Evolutionary conservation across 495 filamentous ascomycete genomes (phyloP).

Genomic region (Lasiosphaeris hirsuta): DNA sequence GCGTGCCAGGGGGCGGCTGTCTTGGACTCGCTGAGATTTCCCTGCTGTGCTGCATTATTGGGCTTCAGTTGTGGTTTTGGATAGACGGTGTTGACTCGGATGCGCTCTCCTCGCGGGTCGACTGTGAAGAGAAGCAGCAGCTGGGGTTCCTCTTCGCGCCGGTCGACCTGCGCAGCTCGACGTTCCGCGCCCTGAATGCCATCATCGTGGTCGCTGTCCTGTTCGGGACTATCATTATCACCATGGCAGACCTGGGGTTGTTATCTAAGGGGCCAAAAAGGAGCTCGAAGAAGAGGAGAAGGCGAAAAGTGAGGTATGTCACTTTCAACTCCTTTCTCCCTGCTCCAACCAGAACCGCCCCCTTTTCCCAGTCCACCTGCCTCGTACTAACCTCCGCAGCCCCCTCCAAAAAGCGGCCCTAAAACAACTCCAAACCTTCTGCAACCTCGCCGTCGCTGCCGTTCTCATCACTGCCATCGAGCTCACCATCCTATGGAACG

Average conservation of each 20-base stretch:
- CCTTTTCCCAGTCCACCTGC: neutral
- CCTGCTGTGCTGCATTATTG: conserved; percentile 25
- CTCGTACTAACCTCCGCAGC: conserved; percentile 2
- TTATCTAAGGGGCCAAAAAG: neutral
- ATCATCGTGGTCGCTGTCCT: conserved; percentile 19
- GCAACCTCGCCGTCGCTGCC: conserved; percentile 27
- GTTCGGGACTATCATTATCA: neutral
- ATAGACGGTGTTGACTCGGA: conserved; percentile 12
- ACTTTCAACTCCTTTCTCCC: neutral
- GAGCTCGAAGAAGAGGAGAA: conserved; percentile 10
- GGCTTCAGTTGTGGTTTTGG: conserved; percentile 44
- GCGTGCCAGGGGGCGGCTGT: conserved; percentile 13
- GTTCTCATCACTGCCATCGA: conserved; percentile 35
- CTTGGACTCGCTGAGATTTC: conserved; percentile 9
- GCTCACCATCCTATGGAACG: conserved; percentile 40
- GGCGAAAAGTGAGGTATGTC: neutral
- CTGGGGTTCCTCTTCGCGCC: conserved; percentile 27
- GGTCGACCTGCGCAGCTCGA: conserved; percentile 16
- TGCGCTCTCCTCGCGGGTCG: neutral
- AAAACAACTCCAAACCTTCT: conserved; percentile 23
- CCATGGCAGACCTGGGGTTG: conserved; percentile 7
- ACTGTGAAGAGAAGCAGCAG: conserved; percentile 9
- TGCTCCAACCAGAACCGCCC: neutral
- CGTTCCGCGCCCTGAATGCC: conserved; percentile 25
- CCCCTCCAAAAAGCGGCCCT: neutral